Base-by-base conservation (phyloP, 176 grass and related monocot genomes). In the Secale cereale region DNA sequence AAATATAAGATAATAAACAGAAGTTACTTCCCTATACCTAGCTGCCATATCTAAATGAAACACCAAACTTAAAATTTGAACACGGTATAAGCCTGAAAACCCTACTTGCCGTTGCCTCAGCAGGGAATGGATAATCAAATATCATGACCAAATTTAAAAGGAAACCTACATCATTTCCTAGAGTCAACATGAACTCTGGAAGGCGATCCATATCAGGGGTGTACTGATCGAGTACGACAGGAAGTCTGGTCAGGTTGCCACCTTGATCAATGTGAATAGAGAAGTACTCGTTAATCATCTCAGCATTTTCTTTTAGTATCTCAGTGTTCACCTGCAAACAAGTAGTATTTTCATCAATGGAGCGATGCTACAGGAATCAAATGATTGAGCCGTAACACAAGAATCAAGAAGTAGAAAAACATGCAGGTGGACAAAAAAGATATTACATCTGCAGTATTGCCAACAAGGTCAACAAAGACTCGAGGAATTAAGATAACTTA, bases 191-290 rank as follows among this genome's bases (percentile, higher is more conserved):
- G 77, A 95, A 98, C 83, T 98, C 93, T 88, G 95, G 95, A 45
- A 93, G 68, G 33, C 88, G 85, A 32, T 98, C 93, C 93, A 93
- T 93, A 78, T 93, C 95, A 86, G 95, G 95, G 76, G 86, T 90
- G 81, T 98, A 90, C 80, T 98, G 95, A 80, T 98, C 95, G 83
- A 98, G 95, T 87, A 98, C 80, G 72, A 98, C 95, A 25, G 95
- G 95, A 84, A 98, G 89, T 65, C 93, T 95, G 25, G 25, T 90
- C 76, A 98, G 70, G 48, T 94, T 93, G 23, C 95, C 93, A 26
- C 88, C 85, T 87, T 90, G 59, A 83, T 94, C 85, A 82, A 93
- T 76, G 37, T 90, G 85, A 73, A 95, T 92, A 82, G 93, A 94
- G 76, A 98, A 95, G 85, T 93, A 95, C 28, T 98, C 95, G 63